Percentiles rank a stretch among this genome's conserved stretches.
Evolutionary conservation across 306 rosid genomes (phyloP).

Genomic region (Albizia julibrissin): DNA sequence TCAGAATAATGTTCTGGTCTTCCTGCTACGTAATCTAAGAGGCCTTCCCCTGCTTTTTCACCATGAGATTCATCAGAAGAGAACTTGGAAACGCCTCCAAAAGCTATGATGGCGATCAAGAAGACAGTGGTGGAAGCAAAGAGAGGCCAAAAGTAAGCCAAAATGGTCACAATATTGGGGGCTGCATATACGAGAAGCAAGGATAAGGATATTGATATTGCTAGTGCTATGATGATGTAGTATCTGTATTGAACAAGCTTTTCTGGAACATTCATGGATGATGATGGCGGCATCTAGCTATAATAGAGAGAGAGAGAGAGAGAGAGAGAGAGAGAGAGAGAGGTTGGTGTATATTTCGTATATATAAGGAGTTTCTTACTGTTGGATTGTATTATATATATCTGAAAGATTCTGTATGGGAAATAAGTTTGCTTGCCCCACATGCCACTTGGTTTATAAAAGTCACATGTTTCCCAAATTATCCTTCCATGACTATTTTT

Average conservation of each 20-base stretch:
- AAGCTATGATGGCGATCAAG: slow-evolving; percentile 52
- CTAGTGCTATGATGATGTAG: slow-evolving; percentile 52
- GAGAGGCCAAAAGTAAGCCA: slow-evolving; percentile 85
- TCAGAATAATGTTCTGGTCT: slow-evolving; percentile 37
- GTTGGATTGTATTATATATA: slow-evolving; percentile 34
- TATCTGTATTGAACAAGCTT: slow-evolving; percentile 64
- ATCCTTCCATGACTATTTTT: slow-evolving; percentile 33
- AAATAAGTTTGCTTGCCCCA: slow-evolving; percentile 49
- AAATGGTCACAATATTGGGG: slow-evolving; percentile 55
- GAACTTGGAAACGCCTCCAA: slow-evolving; percentile 63
- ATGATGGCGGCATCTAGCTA: neutral
- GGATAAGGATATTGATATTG: slow-evolving; percentile 46
- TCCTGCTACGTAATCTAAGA: slow-evolving; percentile 69
- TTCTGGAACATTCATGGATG: slow-evolving; percentile 52
- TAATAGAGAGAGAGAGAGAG: neutral
- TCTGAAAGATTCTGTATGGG: slow-evolving; percentile 35
- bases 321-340: slow-evolving; percentile 30
- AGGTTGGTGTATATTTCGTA: slow-evolving; percentile 16
- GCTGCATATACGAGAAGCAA: slow-evolving; percentile 57
- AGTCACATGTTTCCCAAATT: slow-evolving; percentile 38
- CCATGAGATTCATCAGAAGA: slow-evolving; percentile 57
- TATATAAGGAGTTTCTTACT: neutral
- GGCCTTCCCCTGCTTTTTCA: slow-evolving; percentile 63
- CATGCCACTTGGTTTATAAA: slow-evolving; percentile 34
- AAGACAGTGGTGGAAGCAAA: slow-evolving; percentile 77